These are phyloP conservation scores for Melampsora larici-populina DNA, from an alignment of 1,284 basidiomycete species.

Conservation along the genomic window DNA sequence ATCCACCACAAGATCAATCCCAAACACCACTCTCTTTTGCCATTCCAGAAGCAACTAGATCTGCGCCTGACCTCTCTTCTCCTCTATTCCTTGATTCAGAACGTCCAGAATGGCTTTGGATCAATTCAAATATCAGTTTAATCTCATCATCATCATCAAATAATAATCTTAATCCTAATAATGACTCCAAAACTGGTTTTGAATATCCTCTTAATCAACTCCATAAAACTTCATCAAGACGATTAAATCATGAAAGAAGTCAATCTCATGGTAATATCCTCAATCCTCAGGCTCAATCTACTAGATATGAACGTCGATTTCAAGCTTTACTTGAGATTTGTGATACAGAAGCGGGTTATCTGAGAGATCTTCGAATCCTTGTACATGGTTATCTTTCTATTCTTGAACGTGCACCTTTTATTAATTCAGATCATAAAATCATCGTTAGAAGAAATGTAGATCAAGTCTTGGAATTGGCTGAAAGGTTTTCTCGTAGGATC, in stretches of 20 bases:
- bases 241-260: background rate
- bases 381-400: slow-evolving; percentile 62
- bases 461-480: slow-evolving; percentile 38
- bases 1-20: background rate
- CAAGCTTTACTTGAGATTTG: slow-evolving; percentile 75
- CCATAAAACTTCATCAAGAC: background rate
- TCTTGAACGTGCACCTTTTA: background rate
- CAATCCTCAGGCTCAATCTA: background rate
- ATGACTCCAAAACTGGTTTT: background rate
- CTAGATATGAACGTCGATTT: slow-evolving; percentile 51
- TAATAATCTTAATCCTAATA: background rate
- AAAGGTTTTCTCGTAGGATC: slow-evolving; percentile 34
- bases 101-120: background rate
- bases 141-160: background rate
- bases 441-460: slow-evolving; percentile 33
- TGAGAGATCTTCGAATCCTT: slow-evolving; percentile 69
- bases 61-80: slow-evolving; percentile 1
- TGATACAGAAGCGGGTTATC: slow-evolving; percentile 75
- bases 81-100: slow-evolving; percentile 2
- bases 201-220: background rate
- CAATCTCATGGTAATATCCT: background rate
- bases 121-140: background rate
- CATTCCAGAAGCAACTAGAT: slow-evolving; percentile 1
- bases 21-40: background rate
- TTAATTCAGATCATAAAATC: slow-evolving; percentile 24